Base-by-base conservation (phyloP, 805 yeast genomes). In the Yamadazyma akitaensis region DNA sequence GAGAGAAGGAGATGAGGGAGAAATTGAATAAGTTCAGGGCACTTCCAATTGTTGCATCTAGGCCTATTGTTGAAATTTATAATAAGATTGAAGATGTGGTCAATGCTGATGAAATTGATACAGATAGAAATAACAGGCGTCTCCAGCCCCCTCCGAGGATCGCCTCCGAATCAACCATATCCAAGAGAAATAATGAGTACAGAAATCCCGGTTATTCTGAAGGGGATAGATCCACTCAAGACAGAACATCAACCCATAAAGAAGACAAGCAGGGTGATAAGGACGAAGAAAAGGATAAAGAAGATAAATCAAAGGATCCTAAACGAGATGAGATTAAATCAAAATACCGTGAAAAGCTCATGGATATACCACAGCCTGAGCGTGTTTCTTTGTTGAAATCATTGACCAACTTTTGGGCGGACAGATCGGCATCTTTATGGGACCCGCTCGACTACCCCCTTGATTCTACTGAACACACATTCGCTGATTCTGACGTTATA, bases 371-470 rank as follows among this genome's bases (percentile, higher is more conserved):
- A 0, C 75, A 68, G 42, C 75, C 75, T 5, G 97, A 91, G 58
- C 80, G 81, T 53, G 79, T 83, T 18, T 84, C 97, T 0, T 64
- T 94, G 31, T 78, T 94, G 69, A 88, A 87, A 56, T 82, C 96
- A 0, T 70, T 95, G 46, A 80, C 96, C 0, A 88, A 84, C 56
- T 94, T 94, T 64, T 94, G 98, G 98, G 97, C 97, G 1, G 98
- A 94, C 65, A 72, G 99, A 57, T 88, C 98, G 0, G 94, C 97
- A 0, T 85, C 95, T 1, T 75, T 94, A 17, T 95, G 98, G 98
- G 90, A 88, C 53, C 96, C 97, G 0, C 70, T 94, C 30, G 84
- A 80, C 16, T 91, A 90, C 64, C 96, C 98, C 1, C 72, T 91
- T 45, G 76, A 68, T 35, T 77, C 90, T 0, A 77, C 85, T 0